Conservation (phyloP, 805 yeast species). For the Tetrapisispora fleetii region DNA sequence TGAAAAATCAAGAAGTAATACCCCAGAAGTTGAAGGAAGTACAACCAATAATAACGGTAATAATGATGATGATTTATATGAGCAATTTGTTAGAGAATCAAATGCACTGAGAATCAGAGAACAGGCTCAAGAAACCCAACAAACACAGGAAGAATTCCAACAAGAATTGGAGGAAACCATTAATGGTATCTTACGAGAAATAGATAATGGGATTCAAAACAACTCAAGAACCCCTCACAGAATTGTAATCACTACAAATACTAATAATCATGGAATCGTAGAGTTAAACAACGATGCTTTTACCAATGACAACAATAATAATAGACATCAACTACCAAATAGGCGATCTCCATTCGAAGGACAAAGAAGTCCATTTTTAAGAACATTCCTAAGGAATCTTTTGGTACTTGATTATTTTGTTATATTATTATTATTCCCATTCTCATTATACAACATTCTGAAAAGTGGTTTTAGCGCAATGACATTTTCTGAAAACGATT, state of each 20-base stretch:
- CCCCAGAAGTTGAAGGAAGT: background rate
- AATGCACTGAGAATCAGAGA: slow-evolving; percentile 5
- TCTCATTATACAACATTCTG: slow-evolving; percentile 24
- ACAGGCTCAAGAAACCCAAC: slow-evolving; percentile 6
- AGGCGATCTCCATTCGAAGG: slow-evolving; percentile 8
- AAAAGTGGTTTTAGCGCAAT: slow-evolving; percentile 22
- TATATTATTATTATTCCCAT: slow-evolving; percentile 23
- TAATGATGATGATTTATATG: slow-evolving; percentile 12
- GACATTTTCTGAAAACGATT: slow-evolving; percentile 23
- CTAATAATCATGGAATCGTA: background rate
- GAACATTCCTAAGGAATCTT: slow-evolving; percentile 18
- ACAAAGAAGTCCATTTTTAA: slow-evolving; percentile 17
- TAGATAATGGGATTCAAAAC: slow-evolving; percentile 1
- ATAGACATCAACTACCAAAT: background rate
- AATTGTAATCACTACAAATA: background rate
- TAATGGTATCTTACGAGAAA: slow-evolving; percentile 7
- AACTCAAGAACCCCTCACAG: background rate
- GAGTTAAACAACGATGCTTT: background rate
- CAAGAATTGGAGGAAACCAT: slow-evolving; percentile 12
- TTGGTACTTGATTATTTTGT: slow-evolving; percentile 23
- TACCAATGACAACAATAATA: background rate
- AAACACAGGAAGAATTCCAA: slow-evolving; percentile 11
- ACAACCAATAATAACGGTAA: background rate
- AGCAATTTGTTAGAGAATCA: slow-evolving; percentile 11
- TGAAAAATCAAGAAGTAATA: background rate